Evolutionary conservation across 495 filamentous ascomycete species (phyloP), one percentile per base, ranked within the genome.

Genomic region (Tuber aestivum): DNA sequence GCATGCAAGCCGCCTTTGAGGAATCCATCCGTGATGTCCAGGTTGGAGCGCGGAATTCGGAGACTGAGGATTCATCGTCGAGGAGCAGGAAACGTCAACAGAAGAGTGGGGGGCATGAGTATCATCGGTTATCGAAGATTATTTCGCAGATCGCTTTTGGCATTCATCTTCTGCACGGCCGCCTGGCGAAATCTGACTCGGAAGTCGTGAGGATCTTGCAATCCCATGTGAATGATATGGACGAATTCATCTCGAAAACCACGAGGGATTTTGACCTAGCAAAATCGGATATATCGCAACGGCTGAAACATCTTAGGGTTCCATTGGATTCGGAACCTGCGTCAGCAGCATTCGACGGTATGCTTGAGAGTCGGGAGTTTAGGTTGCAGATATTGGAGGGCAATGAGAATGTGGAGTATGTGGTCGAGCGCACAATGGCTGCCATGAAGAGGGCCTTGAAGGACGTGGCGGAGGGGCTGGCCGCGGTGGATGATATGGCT

Each of bases 81-180:
- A 42, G 73, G 42, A 75, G 71, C 44, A 72, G 65, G 76, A 48
- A 68, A 68, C 71, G 56, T 44, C 48, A 35, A 10, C 20, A 74
- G 65, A 71, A 75, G 41, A 70, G 48, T 50, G 61, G 37, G 50
- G 69, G 72, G 35, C 70, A 74, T 75, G 86, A 87, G 76, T 90
- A 92, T 80, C 95, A 99, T 84, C 92, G 94, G 75, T 86, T 99
- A 56, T 91, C 91, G 88, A 97, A 97, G 85, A 87, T 98, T 72
- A 88, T 94, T 81, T 91, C 95, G 12, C 95, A 99, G 82, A 94
- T 97, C 80, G 91, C 92, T 0, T 99, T 97, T 83, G 95, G 96
- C 41, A 89, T 98, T 42, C 92, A 97, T 84, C 87, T 99, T 20
- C 86, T 99, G 44, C 90, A 95, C 45, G 91, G 94, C 79, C 89